Percentiles rank a stretch among this genome's conserved stretches.
These are phyloP conservation scores for Rosellinia necatrix DNA, from an alignment of 2,329 filamentous ascomycete genomes.

Conservation along the genomic window DNA sequence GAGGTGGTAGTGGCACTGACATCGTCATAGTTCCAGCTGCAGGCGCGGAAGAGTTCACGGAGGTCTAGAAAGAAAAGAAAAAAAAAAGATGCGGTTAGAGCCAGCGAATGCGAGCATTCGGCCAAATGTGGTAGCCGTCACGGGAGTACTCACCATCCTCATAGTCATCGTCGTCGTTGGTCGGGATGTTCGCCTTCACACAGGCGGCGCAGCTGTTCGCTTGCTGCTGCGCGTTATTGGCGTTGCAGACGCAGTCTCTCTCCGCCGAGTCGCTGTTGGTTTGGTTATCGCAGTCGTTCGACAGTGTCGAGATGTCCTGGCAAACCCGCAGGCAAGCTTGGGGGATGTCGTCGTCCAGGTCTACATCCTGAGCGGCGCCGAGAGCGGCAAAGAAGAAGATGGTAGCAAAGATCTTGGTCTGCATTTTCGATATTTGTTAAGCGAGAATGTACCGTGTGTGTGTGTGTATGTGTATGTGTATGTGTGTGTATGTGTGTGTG, in stretches of 20 bases:
- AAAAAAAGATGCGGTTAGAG: no score
- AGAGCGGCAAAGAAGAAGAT: slow-evolving; percentile 13
- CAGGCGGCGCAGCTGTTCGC: slow-evolving; percentile 13
- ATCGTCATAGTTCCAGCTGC: slow-evolving; percentile 10
- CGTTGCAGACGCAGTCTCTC: slow-evolving; percentile 16
- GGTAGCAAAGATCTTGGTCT: background rate
- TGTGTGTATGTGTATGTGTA: background rate
- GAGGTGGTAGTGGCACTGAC: slow-evolving; percentile 8
- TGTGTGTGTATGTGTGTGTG: background rate
- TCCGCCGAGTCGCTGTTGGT: background rate
- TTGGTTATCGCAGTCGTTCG: slow-evolving; percentile 8
- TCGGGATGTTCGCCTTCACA: slow-evolving; percentile 7
- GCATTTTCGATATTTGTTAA: slow-evolving; percentile 10
- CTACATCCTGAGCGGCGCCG: slow-evolving; percentile 15
- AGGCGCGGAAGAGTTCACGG: slow-evolving; percentile 6
- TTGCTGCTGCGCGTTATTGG: slow-evolving; percentile 6
- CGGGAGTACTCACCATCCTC: slow-evolving; percentile 15
- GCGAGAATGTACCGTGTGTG: background rate
- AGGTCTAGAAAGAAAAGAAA: slow-evolving; percentile 7
- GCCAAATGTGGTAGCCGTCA: no score
- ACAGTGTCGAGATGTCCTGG: slow-evolving; percentile 8
- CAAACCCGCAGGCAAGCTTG: slow-evolving; percentile 13
- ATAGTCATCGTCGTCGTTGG: background rate
- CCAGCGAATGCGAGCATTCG: no score
- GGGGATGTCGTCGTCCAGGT: slow-evolving; percentile 14